Evolutionary conservation across 202 grass and related monocot species (phyloP).

Genomic region (Panicum virgatum): DNA sequence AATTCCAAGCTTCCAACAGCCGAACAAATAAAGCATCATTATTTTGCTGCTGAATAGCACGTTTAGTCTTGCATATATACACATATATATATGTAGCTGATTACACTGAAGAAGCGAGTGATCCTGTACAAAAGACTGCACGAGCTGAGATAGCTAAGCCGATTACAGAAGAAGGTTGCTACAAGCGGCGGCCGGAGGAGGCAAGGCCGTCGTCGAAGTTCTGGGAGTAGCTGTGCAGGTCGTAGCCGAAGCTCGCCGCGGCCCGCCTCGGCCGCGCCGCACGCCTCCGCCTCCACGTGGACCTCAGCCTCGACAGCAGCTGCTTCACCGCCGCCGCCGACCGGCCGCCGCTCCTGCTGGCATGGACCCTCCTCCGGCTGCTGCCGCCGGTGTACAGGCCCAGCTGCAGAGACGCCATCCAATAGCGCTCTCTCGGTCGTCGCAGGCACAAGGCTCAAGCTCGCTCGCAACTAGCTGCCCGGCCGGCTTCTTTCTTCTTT

Average conservation of each 20-base stretch:
- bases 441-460: not conserved
- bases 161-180: not conserved
- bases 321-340: conserved; percentile 17
- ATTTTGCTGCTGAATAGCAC: no score
- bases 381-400: not conserved
- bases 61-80: no score
- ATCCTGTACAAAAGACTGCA: no score
- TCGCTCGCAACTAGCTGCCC: not conserved
- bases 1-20: no score
- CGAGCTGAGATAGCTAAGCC: no score
- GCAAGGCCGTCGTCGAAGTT: conserved; percentile 41
- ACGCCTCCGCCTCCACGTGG: not conserved
- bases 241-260: conserved; percentile 47
- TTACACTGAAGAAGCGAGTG: no score
- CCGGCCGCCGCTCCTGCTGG: not conserved
- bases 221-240: conserved; percentile 51
- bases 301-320: conserved; percentile 45
- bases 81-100: no score
- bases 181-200: not conserved
- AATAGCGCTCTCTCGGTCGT: not conserved
- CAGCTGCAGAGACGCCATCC: not conserved
- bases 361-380: not conserved
- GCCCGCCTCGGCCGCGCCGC: not conserved
- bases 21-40: no score
- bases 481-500: not conserved